Base-by-base conservation (phyloP, 805 yeast species). In the Candida germanica region DNA sequence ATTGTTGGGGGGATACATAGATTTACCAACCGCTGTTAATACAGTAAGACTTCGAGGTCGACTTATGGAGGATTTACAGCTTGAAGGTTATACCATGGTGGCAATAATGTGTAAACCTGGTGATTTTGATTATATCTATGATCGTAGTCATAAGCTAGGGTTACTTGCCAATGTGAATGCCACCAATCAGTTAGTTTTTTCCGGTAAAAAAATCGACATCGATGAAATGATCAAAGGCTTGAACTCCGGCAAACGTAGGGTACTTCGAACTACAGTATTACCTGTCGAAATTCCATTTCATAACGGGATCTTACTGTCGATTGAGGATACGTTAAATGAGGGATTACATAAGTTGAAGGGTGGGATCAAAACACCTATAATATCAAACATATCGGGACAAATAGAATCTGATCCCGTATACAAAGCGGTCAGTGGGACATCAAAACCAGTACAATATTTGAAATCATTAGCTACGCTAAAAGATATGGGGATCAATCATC, bases 231-330 rank as follows among this genome's bases (percentile, higher is more conserved):
- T 67, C 0, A 43, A 41, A 4, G 38, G 45, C 28, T 21, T 44
- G 35, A 35, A 53, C 44, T 29, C 44, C 31, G 26, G 29, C 9
- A 21, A 36, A n/a, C 47, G 42, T 36, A 44, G 40, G 10, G 50
- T 54, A 4, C 45, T 61, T 9, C 56, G 56, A 40, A 40, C 56
- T 3, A 52, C 56, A 1, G 43, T 43, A 26, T 49, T 75, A 29
- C 66, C 73, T 2, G 80, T 74, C 6, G 51, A 61, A 2, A 68
- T 75, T 2, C 79, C 82, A 12, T 76, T 76, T 51, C 82, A 76
- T 49, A 67, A 64, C 39, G 50, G 58, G 8, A 41, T 64, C 3
- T 49, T 78, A 49, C 35, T 36, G 24, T 56, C 58, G 0, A 70
- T 76, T 5, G 66, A 63, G 36, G 49, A 54, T 10, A 47, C 51